Base-by-base conservation (phyloP, 2,329 filamentous ascomycete genomes). In the Xylariaceae sp. region DNA sequence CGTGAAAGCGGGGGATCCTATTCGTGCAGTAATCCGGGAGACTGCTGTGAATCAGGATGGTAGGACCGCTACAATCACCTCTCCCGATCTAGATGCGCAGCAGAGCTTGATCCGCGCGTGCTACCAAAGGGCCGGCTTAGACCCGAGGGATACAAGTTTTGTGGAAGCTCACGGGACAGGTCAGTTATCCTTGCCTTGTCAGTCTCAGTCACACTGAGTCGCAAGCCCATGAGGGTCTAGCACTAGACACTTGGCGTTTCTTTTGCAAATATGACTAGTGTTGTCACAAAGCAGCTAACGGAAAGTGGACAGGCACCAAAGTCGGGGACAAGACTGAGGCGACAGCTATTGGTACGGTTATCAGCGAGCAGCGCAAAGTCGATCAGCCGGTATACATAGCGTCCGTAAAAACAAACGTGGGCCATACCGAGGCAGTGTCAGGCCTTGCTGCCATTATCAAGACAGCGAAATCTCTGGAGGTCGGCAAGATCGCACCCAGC, bases 401-500 rank as follows among this genome's bases (percentile, higher is more conserved):
- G 1, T 59, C 59, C 2, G 59, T 68, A 2, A 69, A 69, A 43
- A 56, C 65, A 1, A 69, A 67, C 41, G 39, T 71, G 5, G 68
- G 69, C 1, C 68, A 72, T 31, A 60, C 58, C 0, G 69, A 69
- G 48, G 60, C 54, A 1, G 65, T 56, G 0, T 59, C 54, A 1
- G 68, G 66, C 1, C 33, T 69, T 3, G 61, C 65, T 0, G 56
- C 54, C 5, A 36, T 70, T 1, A 60, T 71, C 38, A 71, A 71
- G 50, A 46, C 52, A 0, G 47, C 60, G 6, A 47, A 65, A 7
- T 52, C 55, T 0, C 34, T 71, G 3, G 56, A 67, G 45, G 51
- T 61, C 7, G 55, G 56, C 4, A 33, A 45, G 3, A 66, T 71
- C 2, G 59, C 63, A 9, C 63, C 64, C 0, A 63, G 55, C 16